Evolutionary conservation across 148 eudicot genomes (phyloP).

Genomic region (Tetragonia tetragonoides): DNA sequence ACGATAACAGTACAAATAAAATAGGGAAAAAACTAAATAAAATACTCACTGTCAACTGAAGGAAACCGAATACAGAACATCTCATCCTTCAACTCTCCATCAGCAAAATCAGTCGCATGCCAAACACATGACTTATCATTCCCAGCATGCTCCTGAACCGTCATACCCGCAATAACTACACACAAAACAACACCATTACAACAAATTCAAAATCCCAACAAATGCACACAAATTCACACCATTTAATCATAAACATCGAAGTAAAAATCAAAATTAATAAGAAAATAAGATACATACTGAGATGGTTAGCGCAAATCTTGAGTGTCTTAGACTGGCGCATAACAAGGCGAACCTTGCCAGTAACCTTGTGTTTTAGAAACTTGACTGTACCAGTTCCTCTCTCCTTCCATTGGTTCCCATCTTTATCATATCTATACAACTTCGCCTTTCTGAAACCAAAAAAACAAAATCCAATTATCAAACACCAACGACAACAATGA

Average conservation of each 20-base stretch:
- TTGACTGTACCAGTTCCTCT: slow-evolving; percentile 85
- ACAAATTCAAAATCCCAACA: background rate
- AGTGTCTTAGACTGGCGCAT: slow-evolving; percentile 91
- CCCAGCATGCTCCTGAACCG: slow-evolving; percentile 92
- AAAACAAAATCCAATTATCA: background rate
- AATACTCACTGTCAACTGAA: slow-evolving; percentile 68
- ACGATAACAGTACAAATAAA: background rate
- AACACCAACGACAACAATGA: background rate
- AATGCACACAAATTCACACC: background rate
- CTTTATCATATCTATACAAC: slow-evolving; percentile 89
- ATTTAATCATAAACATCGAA: background rate
- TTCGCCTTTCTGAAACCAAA: slow-evolving; percentile 51
- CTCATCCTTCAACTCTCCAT: slow-evolving; percentile 88
- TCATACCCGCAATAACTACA: slow-evolving; percentile 61
- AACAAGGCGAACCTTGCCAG: slow-evolving; percentile 71
- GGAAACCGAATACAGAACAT: slow-evolving; percentile 70
- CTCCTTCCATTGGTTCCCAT: slow-evolving; percentile 94
- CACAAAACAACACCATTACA: slow-evolving; percentile 1
- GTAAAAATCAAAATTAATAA: background rate
- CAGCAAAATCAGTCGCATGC: slow-evolving; percentile 91
- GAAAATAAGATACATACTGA: slow-evolving; percentile 37
- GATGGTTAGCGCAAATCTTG: slow-evolving; percentile 93
- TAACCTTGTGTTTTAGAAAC: slow-evolving; percentile 77
- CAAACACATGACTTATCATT: slow-evolving; percentile 96
- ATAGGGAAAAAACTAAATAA: background rate